phyloP scores from a whole-genome alignment of 345 rosid species.

The Hypericum perforatum region DNA sequence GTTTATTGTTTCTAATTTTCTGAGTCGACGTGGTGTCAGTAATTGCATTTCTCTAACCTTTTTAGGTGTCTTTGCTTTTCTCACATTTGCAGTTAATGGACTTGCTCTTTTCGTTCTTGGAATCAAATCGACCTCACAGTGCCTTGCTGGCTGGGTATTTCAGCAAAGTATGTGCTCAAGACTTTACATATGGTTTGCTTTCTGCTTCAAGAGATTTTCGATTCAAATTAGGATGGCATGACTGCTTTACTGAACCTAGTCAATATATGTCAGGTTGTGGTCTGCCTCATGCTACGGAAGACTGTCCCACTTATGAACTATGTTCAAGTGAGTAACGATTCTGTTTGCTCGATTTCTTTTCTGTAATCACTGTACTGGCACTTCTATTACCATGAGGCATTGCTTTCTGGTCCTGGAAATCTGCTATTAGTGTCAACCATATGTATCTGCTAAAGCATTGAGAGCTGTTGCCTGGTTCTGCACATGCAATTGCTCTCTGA shows the following conservation, averaged over 20 bases:
- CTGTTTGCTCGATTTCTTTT: no score
- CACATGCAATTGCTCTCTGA: background rate
- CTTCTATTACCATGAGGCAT: background rate
- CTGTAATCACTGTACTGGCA: no score
- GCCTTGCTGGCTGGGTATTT: slow-evolving; percentile 93
- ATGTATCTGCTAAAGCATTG: no score
- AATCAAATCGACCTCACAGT: slow-evolving; percentile 77
- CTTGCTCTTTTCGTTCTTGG: slow-evolving; percentile 87
- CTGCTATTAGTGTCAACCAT: no score
- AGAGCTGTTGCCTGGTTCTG: no score
- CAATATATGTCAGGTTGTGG: slow-evolving; percentile 57
- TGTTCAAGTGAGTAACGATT: slow-evolving; percentile 55
- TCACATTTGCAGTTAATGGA: slow-evolving; percentile 65
- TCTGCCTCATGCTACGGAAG: slow-evolving; percentile 92
- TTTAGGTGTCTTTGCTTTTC: slow-evolving; percentile 13
- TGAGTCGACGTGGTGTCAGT: slow-evolving; percentile 2
- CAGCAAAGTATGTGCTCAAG: slow-evolving; percentile 58
- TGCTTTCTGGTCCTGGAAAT: background rate
- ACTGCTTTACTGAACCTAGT: slow-evolving; percentile 12
- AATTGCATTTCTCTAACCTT: background rate
- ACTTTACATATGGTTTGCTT: background rate
- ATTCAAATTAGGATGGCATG: background rate
- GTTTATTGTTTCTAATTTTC: slow-evolving; percentile 5
- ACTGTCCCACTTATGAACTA: slow-evolving; percentile 86
- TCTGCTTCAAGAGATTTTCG: slow-evolving; percentile 1